phyloP scores from a whole-genome alignment of 2,329 filamentous ascomycete genomes.

The Stachybotrys echinatus region DNA sequence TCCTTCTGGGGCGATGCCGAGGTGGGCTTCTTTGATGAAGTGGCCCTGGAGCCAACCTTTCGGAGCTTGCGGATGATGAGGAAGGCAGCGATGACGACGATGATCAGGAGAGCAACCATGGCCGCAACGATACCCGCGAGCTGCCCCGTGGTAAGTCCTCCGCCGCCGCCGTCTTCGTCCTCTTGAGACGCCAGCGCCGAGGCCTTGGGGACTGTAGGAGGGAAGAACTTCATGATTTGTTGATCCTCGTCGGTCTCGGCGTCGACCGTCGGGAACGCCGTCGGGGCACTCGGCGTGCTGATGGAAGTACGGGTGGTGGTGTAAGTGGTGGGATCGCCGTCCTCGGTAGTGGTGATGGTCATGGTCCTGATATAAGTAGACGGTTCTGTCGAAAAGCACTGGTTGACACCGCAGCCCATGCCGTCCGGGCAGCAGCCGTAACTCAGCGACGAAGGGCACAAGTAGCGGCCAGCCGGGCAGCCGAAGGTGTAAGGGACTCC shows the following conservation, averaged over 20 bases:
- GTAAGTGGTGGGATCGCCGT: slow-evolving; percentile 30
- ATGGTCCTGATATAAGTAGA: slow-evolving; percentile 38
- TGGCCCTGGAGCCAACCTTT: slow-evolving; percentile 34
- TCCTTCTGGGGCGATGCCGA: slow-evolving; percentile 26
- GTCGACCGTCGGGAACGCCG: slow-evolving; percentile 18
- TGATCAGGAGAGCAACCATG: slow-evolving; percentile 39
- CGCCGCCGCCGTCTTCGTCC: slow-evolving; percentile 15
- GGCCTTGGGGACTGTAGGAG: slow-evolving; percentile 37
- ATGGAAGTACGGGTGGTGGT: slow-evolving; percentile 33
- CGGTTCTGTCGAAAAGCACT: slow-evolving; percentile 44
- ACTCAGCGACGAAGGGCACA: slow-evolving; percentile 44
- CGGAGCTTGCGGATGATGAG: slow-evolving; percentile 47
- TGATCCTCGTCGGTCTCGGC: slow-evolving; percentile 17
- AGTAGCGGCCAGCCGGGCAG: slow-evolving; percentile 39
- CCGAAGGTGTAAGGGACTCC: slow-evolving; percentile 32
- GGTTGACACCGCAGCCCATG: slow-evolving; percentile 40
- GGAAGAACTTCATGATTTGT: slow-evolving; percentile 36
- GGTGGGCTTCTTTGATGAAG: slow-evolving; percentile 25
- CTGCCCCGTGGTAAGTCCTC: slow-evolving; percentile 31
- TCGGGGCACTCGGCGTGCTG: slow-evolving; percentile 30
- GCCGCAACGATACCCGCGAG: slow-evolving; percentile 51
- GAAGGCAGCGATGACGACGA: slow-evolving; percentile 40
- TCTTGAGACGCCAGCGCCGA: slow-evolving; percentile 21
- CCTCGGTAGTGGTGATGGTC: slow-evolving; percentile 39
- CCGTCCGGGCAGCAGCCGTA: slow-evolving; percentile 49